phyloP scores from a whole-genome alignment of 352 stramenopile genomes.

The Phytophthora rubi region DNA sequence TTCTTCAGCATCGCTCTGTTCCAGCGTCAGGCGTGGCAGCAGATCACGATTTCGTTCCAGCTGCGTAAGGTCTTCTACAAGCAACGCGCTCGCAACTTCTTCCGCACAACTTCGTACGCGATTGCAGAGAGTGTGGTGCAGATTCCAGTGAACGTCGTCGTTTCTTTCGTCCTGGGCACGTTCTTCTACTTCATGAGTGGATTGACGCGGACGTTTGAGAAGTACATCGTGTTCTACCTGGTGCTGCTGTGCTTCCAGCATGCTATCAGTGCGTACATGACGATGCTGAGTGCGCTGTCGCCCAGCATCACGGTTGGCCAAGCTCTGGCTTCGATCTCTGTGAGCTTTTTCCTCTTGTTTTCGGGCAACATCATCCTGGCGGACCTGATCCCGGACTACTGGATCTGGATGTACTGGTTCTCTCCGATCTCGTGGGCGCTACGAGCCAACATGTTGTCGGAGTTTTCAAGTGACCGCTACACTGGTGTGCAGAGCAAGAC shows the following conservation, averaged over 20 bases:
- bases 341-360: slow-evolving; percentile 76
- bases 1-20: slow-evolving; percentile 79
- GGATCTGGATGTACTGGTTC: slow-evolving; percentile 87
- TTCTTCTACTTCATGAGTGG: slow-evolving; percentile 93
- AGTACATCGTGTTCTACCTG: slow-evolving; percentile 82
- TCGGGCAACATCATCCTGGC: slow-evolving; percentile 81
- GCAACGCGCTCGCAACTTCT: slow-evolving; percentile 91
- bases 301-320: slow-evolving; percentile 66
- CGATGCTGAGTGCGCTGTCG: slow-evolving; percentile 59
- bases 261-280: slow-evolving; percentile 73
- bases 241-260: slow-evolving; percentile 84
- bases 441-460: slow-evolving; percentile 61
- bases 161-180: slow-evolving; percentile 62
- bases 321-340: slow-evolving; percentile 54
- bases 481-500: slow-evolving; percentile 19
- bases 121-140: slow-evolving; percentile 72
- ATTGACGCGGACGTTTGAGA: slow-evolving; percentile 59
- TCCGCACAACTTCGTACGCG: slow-evolving; percentile 82
- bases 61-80: slow-evolving; percentile 92
- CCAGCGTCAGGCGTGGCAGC: slow-evolving; percentile 75
- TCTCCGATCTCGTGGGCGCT: slow-evolving; percentile 67
- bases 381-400: slow-evolving; percentile 73
- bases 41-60: slow-evolving; percentile 73
- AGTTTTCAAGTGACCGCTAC: slow-evolving; percentile 58
- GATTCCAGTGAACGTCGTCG: slow-evolving; percentile 75